Percentiles rank a stretch among this genome's conserved stretches.
phyloP scores from a whole-genome alignment of 768 basidiomycete genomes.

The Tulasnella sp. region DNA sequence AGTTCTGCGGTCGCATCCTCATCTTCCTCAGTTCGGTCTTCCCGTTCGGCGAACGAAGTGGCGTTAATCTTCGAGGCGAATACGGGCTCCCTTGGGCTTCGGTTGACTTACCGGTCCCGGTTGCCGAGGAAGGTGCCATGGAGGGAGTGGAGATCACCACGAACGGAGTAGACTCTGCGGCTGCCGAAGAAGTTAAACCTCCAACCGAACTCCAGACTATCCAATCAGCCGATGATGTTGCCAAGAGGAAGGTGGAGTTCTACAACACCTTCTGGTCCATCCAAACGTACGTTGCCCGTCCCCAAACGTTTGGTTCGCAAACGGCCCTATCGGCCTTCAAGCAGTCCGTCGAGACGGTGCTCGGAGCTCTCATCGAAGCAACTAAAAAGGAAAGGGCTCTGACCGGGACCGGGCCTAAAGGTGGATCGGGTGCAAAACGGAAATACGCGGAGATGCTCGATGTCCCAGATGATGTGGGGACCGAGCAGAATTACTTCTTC shows the following conservation, averaged over 20 bases:
- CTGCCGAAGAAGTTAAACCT: constrained; percentile 12
- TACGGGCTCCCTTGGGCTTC: constrained; percentile 61
- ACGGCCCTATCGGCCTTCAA: constrained; percentile 54
- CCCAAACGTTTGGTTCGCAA: constrained; percentile 50
- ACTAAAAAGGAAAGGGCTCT: constrained; percentile 80
- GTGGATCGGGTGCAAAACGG: constrained; percentile 31
- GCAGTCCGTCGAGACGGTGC: constrained; percentile 54
- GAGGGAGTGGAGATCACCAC: constrained; percentile 21
- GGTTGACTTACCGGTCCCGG: background rate
- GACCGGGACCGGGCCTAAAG: constrained; percentile 47
- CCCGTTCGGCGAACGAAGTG: constrained; percentile 78
- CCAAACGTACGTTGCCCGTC: constrained; percentile 75
- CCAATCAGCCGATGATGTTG: constrained; percentile 3
- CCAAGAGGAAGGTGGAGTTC: constrained; percentile 61
- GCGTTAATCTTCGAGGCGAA: constrained; percentile 84
- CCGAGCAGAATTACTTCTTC: constrained; percentile 64
- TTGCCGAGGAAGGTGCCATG: constrained; percentile 32
- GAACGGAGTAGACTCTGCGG: background rate
- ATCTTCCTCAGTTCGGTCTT: constrained; percentile 79
- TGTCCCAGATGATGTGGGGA: background rate
- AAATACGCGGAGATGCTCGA: constrained; percentile 47
- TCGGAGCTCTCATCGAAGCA: constrained; percentile 74
- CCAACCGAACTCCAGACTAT: constrained; percentile 17
- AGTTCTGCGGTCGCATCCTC: constrained; percentile 82
- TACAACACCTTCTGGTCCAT: constrained; percentile 86